These are phyloP conservation scores for Angomonas ambiguus DNA, from an alignment of 208 protist species.

Conservation along the genomic window DNA sequence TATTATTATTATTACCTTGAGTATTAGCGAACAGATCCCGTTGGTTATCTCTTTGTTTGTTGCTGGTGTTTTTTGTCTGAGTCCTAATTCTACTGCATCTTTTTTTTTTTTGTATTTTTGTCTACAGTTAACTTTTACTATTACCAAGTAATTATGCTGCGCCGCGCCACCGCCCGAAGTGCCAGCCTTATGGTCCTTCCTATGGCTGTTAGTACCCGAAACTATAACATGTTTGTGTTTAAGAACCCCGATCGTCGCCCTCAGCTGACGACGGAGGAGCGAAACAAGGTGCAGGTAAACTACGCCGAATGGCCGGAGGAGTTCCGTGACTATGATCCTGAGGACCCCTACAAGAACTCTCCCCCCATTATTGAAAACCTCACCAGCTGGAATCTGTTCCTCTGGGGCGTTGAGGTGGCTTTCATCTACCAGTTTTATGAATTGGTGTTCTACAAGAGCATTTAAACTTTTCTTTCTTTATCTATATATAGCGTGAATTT, in stretches of 20 bases:
- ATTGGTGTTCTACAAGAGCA: constrained; percentile 82
- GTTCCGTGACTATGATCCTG: constrained; percentile 88
- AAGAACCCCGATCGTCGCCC: constrained; percentile 85
- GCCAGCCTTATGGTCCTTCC: constrained; percentile 30
- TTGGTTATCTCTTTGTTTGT: no score
- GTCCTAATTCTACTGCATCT: background rate
- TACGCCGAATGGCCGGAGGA: constrained; percentile 87
- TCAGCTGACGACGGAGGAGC: constrained; percentile 83
- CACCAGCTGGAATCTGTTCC: constrained; percentile 85
- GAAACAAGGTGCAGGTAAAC: constrained; percentile 85
- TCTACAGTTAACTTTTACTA: background rate
- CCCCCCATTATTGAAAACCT: constrained; percentile 84
- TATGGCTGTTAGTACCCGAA: constrained; percentile 43
- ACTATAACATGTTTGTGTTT: constrained; percentile 87
- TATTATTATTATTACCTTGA: no score
- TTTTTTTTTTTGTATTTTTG: background rate
- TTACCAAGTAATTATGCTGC: constrained; percentile 45
- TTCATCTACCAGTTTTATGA: constrained; percentile 92
- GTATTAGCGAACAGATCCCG: no score
- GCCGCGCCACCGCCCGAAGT: constrained; percentile 51
- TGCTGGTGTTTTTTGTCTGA: no score
- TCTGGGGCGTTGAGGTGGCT: constrained; percentile 82
- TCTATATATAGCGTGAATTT: background rate
- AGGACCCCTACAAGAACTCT: constrained; percentile 91
- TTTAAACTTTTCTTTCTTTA: constrained; percentile 32